phyloP scores from a whole-genome alignment of 2,329 filamentous ascomycete genomes.

The Fusarium proliferatum region DNA sequence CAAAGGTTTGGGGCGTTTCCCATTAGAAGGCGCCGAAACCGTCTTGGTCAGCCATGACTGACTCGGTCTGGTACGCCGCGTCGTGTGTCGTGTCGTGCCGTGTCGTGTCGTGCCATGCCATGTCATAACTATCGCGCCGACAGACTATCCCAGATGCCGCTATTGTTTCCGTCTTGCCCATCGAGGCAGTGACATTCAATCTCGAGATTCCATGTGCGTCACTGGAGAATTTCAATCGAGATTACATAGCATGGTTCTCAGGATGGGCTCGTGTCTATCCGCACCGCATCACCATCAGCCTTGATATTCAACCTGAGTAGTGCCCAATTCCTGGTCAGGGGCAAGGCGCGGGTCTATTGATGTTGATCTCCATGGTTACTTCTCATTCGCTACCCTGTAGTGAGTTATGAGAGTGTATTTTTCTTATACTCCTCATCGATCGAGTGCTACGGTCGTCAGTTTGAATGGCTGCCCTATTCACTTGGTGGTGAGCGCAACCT shows the following conservation, averaged over 20 bases:
- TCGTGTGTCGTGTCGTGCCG: constrained; percentile 12
- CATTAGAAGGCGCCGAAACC: constrained; percentile 26
- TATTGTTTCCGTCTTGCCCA: constrained; percentile 11
- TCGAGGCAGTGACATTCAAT: constrained; percentile 20
- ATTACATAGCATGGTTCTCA: constrained; percentile 4
- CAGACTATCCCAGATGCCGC: constrained; percentile 22
- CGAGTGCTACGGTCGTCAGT: not conserved
- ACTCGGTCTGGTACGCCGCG: constrained; percentile 20
- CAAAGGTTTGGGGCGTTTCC: constrained; percentile 21
- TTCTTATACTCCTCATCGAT: constrained; percentile 2
- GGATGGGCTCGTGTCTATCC: constrained; percentile 1
- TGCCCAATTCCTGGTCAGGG: constrained; percentile 27
- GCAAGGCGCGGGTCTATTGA: constrained; percentile 25
- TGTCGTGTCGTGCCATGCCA: constrained; percentile 1
- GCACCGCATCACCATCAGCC: constrained; percentile 10
- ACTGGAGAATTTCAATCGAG: constrained; percentile 35
- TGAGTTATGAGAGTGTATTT: not conserved
- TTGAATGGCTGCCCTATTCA: not conserved
- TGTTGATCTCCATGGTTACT: constrained; percentile 14
- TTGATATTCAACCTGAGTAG: constrained; percentile 12
- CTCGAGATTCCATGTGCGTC: constrained; percentile 23
- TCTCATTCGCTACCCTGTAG: constrained; percentile 29
- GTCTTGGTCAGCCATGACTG: constrained; percentile 31
- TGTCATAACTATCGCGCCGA: constrained; percentile 1
- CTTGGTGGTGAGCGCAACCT: not conserved